Evolutionary conservation across 768 basidiomycete species (phyloP), one percentile per base, ranked within the genome.

Genomic region (Psilocybe tampanensis): DNA sequence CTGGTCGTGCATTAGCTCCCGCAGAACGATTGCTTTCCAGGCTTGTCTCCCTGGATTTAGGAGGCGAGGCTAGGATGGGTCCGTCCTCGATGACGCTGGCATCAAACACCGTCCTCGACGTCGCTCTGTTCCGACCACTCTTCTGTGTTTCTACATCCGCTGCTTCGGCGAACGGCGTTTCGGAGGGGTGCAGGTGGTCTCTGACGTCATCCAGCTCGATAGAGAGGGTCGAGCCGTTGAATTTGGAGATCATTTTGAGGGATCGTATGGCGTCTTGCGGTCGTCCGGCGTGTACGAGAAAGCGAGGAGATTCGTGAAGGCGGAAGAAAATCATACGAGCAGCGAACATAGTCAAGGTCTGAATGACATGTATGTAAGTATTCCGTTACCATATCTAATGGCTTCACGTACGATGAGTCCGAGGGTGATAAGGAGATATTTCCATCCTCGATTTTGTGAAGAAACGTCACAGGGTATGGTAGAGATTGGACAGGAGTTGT

Each of bases 301-400:
- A 98, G 21, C 94, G 86, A 1, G 97, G 95, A 0, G 94, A 95
- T 72, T 99, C 96, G 70, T 98, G 90, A 5, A 99, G 76, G 18
- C 89, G 86, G 80, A 98, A 97, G 70, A 98, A 87, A 9, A 90
- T 74, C 55, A 95, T 92, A 17, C 97, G 90, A 11, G 86, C 86
- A 26, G 92, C 67, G 69, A 94, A 95, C 90, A 98, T 95, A 2
- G 76, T 72, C 7, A 95, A 74, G 8, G 94, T 97, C 95, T 98
- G n/a, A n/a, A n/a, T n/a, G n/a, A n/a, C n/a, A 64, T 32, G 19
- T 2, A 33, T 45, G 45, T 47, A 13, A 47, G 45, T 47, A 41
- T 52, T 63, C 52, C 12, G 8, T 18, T 33, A 44, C 45, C 22
- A 53, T 52, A 48, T 26, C 47, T 8, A 21, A 54, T 18, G n/a